Conservation (phyloP, 2,329 filamentous ascomycete species). For the Botrytis galanthina region DNA sequence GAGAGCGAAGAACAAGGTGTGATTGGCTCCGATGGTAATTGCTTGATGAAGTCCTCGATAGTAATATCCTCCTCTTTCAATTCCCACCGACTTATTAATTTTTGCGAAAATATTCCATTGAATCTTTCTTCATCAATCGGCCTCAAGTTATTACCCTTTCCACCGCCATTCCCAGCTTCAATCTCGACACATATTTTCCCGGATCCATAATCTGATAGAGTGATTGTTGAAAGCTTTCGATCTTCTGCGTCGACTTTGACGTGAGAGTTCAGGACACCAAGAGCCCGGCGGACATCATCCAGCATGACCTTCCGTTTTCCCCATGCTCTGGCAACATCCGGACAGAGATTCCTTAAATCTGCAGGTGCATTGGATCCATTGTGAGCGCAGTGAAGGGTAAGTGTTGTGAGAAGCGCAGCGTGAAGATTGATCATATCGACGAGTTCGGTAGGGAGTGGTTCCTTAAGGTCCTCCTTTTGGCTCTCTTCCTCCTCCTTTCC, state of each 20-base stretch:
- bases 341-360: conserved; percentile 60
- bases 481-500: background rate
- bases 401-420: conserved; percentile 63
- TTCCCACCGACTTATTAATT: conserved; percentile 49
- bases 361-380: conserved; percentile 61
- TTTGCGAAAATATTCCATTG: conserved; percentile 53
- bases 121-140: conserved; percentile 52
- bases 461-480: conserved; percentile 7
- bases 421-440: conserved; percentile 63
- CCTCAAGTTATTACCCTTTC: conserved; percentile 35
- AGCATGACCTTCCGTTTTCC: conserved; percentile 65
- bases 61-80: conserved; percentile 24
- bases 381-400: conserved; percentile 68
- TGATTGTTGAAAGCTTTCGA: conserved; percentile 39
- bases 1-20: conserved; percentile 50
- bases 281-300: conserved; percentile 63
- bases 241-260: conserved; percentile 40
- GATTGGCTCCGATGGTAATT: conserved; percentile 56
- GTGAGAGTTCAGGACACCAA: conserved; percentile 56
- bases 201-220: conserved; percentile 51
- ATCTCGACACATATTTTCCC: conserved; percentile 60
- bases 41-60: conserved; percentile 48
- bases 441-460: conserved; percentile 49
- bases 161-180: conserved; percentile 16
- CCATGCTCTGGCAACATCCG: conserved; percentile 66